Percentiles rank a stretch among this genome's conserved stretches.
Conservation (phyloP, 2,329 filamentous ascomycete genomes). For the Apiospora saccharicola region DNA sequence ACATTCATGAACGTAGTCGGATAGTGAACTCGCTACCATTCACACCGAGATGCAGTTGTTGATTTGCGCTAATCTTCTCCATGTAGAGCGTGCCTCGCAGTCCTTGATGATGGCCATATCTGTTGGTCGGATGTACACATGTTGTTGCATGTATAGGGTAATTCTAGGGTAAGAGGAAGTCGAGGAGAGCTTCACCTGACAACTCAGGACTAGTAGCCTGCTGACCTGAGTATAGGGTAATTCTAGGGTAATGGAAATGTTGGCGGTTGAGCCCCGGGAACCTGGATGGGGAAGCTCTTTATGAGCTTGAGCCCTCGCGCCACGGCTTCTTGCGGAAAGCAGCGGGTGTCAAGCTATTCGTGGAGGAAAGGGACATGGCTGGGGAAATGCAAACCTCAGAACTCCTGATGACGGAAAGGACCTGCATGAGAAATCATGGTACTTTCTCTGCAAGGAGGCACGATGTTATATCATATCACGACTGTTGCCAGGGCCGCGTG, state of each 20-base stretch:
- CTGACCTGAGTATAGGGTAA: slow-evolving; percentile 21
- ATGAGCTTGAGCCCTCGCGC: not conserved
- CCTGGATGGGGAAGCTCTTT: slow-evolving; percentile 3
- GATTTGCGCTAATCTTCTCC: not conserved
- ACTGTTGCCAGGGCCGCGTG: not conserved
- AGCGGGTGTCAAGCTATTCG: not conserved
- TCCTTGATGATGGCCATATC: not conserved
- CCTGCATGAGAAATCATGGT: not conserved
- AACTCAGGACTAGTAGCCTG: not conserved
- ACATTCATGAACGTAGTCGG: not conserved
- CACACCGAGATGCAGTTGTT: not conserved
- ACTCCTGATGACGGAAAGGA: not conserved
- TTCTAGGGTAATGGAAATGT: slow-evolving; percentile 24
- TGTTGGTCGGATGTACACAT: not conserved
- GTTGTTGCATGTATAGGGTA: slow-evolving; percentile 28
- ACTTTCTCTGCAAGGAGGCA: not conserved
- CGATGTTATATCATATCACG: slow-evolving; percentile 6
- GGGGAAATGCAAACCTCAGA: slow-evolving; percentile 17
- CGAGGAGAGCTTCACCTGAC: slow-evolving; percentile 2
- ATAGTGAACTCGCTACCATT: not conserved
- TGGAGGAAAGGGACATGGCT: not conserved
- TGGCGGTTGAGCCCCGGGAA: not conserved
- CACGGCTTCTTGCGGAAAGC: slow-evolving; percentile 22
- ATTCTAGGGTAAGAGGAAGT: slow-evolving; percentile 27
- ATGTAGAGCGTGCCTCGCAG: not conserved